Conservation (phyloP, 257 asterid species). For the Rehmannia glutinosa region DNA sequence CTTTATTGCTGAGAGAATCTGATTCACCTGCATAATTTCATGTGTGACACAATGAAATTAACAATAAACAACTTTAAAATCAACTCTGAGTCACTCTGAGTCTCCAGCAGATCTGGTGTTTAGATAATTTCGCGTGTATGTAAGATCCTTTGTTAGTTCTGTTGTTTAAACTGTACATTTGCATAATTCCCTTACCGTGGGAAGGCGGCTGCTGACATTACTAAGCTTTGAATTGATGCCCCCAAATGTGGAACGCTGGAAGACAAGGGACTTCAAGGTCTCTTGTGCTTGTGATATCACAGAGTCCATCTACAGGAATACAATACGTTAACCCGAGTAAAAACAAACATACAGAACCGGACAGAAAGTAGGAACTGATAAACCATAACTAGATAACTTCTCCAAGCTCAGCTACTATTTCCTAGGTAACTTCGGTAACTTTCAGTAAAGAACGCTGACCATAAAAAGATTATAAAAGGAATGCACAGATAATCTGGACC, state of each 20-base stretch:
- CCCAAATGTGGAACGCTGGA: constrained; percentile 92
- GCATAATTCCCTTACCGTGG: constrained; percentile 53
- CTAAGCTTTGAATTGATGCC: constrained; percentile 87
- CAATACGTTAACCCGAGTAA: neutral
- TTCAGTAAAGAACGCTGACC: neutral
- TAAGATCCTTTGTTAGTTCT: neutral
- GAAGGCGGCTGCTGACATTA: constrained; percentile 95
- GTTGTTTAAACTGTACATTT: neutral
- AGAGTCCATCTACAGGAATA: constrained; percentile 68
- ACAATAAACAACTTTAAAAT: neutral
- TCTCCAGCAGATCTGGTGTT: constrained; percentile 1
- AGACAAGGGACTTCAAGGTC: constrained; percentile 75
- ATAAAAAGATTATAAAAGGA: neutral
- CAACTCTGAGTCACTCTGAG: too few relatives aligned
- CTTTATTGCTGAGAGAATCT: constrained; percentile 72
- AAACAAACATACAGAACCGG: neutral
- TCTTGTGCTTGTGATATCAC: constrained; percentile 97
- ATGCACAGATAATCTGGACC: neutral
- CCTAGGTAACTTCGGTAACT: neutral
- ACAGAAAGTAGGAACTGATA: neutral
- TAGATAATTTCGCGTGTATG: neutral
- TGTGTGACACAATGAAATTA: neutral
- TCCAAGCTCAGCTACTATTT: constrained; percentile 12
- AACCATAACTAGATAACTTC: neutral
- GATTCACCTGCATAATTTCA: constrained; percentile 59